Conservation (phyloP, 305 asterid species). For the Solanum hybrid region DNA sequence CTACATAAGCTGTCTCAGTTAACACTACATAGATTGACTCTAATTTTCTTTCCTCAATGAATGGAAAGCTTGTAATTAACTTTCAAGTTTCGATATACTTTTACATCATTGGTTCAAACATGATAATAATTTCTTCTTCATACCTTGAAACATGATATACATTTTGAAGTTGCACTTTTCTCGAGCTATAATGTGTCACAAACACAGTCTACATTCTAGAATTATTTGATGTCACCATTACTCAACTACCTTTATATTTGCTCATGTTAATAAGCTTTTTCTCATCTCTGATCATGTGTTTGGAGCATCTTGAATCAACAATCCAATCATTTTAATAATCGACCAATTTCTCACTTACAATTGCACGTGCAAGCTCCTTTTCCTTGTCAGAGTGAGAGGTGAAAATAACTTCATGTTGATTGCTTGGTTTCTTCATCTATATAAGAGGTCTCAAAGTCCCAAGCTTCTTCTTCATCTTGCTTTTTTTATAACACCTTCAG, state of each 20-base stretch:
- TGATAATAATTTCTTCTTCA: background rate
- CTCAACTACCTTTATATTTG: background rate
- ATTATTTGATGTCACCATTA: background rate
- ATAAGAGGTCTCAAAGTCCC: background rate
- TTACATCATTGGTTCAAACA: background rate
- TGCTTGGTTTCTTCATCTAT: background rate
- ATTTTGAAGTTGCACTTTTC: background rate
- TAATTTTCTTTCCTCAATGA: background rate
- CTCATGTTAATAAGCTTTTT: background rate
- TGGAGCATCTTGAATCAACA: background rate
- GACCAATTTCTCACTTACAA: too few species aligned
- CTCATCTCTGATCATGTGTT: background rate
- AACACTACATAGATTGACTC: background rate
- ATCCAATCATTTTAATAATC: background rate
- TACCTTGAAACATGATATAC: background rate
- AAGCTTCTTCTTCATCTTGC: background rate
- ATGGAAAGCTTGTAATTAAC: background rate
- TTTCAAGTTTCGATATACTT: background rate
- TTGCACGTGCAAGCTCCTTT: background rate
- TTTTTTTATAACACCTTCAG: background rate
- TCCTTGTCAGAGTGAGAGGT: background rate
- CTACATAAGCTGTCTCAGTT: background rate
- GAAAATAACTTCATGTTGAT: background rate
- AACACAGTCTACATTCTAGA: too few species aligned
- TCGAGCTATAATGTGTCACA: background rate